Conservation (phyloP, 257 asterid species). For the Thymus mandschuricus region DNA sequence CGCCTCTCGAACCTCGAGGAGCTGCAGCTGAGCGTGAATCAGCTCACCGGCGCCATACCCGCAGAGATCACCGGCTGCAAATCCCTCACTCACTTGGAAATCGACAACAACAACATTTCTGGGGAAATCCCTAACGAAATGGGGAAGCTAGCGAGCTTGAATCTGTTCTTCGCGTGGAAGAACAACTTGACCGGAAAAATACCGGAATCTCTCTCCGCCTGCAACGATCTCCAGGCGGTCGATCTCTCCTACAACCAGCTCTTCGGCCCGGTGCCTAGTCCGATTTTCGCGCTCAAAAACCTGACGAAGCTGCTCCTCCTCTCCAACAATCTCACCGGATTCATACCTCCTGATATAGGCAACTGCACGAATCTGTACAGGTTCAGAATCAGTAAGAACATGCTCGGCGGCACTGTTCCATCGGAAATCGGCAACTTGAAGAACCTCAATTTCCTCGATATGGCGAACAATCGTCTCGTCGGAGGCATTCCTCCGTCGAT, state of each 20-base stretch:
- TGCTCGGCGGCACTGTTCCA: constrained; percentile 82
- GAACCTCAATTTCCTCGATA: constrained; percentile 72
- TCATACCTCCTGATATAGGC: constrained; percentile 84
- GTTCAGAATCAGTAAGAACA: constrained; percentile 69
- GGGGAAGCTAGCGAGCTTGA: constrained; percentile 60
- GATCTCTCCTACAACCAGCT: constrained; percentile 88
- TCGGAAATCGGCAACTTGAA: constrained; percentile 76
- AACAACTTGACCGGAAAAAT: constrained; percentile 81
- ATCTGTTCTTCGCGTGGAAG: constrained; percentile 89
- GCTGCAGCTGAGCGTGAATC: constrained; percentile 82
- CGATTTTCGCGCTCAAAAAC: constrained; percentile 63
- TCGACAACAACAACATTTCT: constrained; percentile 77
- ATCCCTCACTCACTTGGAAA: constrained; percentile 72
- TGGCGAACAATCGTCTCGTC: constrained; percentile 65
- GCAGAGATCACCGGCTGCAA: constrained; percentile 67
- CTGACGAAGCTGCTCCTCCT: constrained; percentile 75
- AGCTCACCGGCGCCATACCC: constrained; percentile 80
- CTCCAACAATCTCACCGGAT: constrained; percentile 76
- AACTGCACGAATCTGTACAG: constrained; percentile 86
- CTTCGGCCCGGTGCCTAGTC: constrained; percentile 69
- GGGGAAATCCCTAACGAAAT: constrained; percentile 77
- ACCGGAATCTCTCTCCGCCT: constrained; percentile 69
- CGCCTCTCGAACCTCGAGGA: constrained; percentile 63
- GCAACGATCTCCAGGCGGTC: constrained; percentile 77
- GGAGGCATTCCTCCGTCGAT: constrained; percentile 75